These are phyloP conservation scores for Stagonosporopsis rhizophila DNA, from an alignment of 2,329 filamentous ascomycete species.

Conservation along the genomic window DNA sequence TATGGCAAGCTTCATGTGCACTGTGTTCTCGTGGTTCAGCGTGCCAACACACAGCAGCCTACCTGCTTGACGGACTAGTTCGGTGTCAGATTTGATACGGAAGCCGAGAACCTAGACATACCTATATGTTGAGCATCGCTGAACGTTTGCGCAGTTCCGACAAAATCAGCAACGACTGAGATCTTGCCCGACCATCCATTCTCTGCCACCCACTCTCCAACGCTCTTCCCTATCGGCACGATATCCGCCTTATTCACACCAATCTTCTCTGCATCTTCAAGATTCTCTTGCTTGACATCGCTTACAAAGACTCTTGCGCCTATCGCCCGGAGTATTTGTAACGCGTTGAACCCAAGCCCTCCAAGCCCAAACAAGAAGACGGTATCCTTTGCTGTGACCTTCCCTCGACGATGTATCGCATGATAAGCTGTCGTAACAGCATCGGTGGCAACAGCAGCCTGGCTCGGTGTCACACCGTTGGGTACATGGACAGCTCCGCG, in stretches of 20 bases:
- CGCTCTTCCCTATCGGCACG: conserved; percentile 24
- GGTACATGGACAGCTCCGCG: conserved; percentile 26
- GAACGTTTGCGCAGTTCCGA: conserved; percentile 30
- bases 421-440: conserved; percentile 34
- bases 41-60: conserved; percentile 32
- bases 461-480: conserved; percentile 22
- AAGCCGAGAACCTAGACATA: not conserved
- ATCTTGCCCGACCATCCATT: conserved; percentile 30
- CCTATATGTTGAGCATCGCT: conserved; percentile 32
- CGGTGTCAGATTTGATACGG: not conserved
- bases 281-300: conserved; percentile 32
- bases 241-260: conserved; percentile 22
- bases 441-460: conserved; percentile 31
- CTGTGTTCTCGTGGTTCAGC: conserved; percentile 33
- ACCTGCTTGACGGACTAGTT: conserved; percentile 28
- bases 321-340: conserved; percentile 28
- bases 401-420: conserved; percentile 27
- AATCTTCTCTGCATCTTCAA: conserved; percentile 26
- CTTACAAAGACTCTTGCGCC: conserved; percentile 29
- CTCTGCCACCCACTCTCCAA: conserved; percentile 27
- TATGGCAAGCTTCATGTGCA: conserved; percentile 33
- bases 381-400: conserved; percentile 20
- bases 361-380: conserved; percentile 34
- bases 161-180: conserved; percentile 29
- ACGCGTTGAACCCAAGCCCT: conserved; percentile 31